Percentiles rank a stretch among this genome's conserved stretches.
Conservation (phyloP, 768 basidiomycete species). For the Tricholoma matsutake region DNA sequence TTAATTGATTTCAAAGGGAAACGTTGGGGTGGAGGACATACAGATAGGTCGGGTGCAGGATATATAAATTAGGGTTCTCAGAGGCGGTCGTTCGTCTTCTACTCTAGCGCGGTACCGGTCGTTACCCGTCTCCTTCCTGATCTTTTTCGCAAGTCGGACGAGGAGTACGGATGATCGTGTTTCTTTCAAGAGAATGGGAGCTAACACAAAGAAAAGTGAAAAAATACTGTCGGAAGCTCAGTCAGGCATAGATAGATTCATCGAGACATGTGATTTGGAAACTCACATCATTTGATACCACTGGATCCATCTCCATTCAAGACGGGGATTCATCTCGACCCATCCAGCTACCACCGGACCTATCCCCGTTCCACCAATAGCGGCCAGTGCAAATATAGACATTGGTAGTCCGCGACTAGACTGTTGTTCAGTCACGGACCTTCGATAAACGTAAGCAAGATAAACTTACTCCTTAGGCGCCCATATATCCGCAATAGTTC, state of each 20-base stretch:
- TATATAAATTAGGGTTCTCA: slow-evolving; percentile 59
- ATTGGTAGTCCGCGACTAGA: slow-evolving; percentile 74
- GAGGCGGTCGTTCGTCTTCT: slow-evolving; percentile 57
- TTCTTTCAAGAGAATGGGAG: slow-evolving; percentile 63
- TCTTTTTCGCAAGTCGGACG: slow-evolving; percentile 54
- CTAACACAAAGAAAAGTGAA: slow-evolving; percentile 45
- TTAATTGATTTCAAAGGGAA: neutral
- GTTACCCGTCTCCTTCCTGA: slow-evolving; percentile 66
- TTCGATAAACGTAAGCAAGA: neutral
- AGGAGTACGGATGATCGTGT: slow-evolving; percentile 74
- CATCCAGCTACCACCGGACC: slow-evolving; percentile 66
- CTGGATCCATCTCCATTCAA: slow-evolving; percentile 83
- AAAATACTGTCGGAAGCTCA: slow-evolving; percentile 38
- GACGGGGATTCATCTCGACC: slow-evolving; percentile 54
- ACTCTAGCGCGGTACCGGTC: slow-evolving; percentile 56
- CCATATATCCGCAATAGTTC: slow-evolving; percentile 73
- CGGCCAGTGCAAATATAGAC: slow-evolving; percentile 64
- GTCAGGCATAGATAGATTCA: neutral
- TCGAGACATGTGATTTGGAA: neutral
- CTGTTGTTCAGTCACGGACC: neutral
- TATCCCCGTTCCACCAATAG: slow-evolving; percentile 58
- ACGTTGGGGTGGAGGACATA: slow-evolving; percentile 31
- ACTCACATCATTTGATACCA: slow-evolving; percentile 72
- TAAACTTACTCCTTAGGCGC: slow-evolving; percentile 50
- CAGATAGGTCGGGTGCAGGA: slow-evolving; percentile 71